Base-by-base conservation (phyloP, 345 rosid species). In the Toxicodendron radicans region DNA sequence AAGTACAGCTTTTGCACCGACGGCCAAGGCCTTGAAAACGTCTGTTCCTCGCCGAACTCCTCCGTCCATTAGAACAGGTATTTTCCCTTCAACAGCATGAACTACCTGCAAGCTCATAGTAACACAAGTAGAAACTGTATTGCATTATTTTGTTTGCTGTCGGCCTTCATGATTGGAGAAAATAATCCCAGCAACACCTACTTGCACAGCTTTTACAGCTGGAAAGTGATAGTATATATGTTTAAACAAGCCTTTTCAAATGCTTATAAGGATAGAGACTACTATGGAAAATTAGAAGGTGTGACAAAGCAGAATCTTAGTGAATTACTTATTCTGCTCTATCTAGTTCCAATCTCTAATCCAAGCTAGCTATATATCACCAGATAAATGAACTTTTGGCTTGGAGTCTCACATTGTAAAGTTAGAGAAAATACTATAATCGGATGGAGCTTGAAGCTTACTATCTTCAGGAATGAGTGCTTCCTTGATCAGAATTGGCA, bases 1-100 rank as follows among this genome's bases (percentile, higher is more conserved):
- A 64, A 95, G 94, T 64, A 95, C 90, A 76, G 95, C 94, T 84
- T 87, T 83, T 21, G 95, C 97, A n/a, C 97, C 97, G 1, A 92
- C 92, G 12, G 97, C 92, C 71, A 95, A 77, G 0, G 99, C 95
- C 82, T 92, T 92, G 87, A 95, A 91, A 78, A 95, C 82, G 70
- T 95, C 94, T 0, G 97, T 92, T 70, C 97, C 99, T 59, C 92
- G 81, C 78, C 94, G 76, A 35, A 92, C 82, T 77, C 97, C 99
- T 73, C 97, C 99, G 79, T 95, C 97, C 43, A 92, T 43, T 27
- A 92, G 83, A 53, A 95, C 94, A 0, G 95, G 97, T 75, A 92
- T 70, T 73, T 79, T 90, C 61, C 99, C 92, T 80, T 79, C 72
- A 32, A 92, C 92, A 20, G 85, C 95, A 1, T 80, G 84, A 73